These are phyloP conservation scores for Penicillium antarcticum DNA, from an alignment of 495 filamentous ascomycete species.

Conservation along the genomic window DNA sequence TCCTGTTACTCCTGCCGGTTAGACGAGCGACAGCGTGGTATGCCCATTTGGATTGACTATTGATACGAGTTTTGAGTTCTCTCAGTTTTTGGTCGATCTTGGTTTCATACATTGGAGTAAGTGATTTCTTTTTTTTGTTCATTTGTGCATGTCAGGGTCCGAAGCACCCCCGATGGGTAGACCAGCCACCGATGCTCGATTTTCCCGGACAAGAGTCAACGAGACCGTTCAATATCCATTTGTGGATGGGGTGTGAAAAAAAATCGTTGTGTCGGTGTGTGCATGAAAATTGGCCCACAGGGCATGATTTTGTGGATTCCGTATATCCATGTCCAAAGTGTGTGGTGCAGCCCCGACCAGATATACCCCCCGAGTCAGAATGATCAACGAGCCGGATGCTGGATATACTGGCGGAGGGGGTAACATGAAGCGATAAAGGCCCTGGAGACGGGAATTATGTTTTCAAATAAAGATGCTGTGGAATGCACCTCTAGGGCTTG, in stretches of 20 bases:
- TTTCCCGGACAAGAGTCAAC: not conserved
- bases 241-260: not conserved
- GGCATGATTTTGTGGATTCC: not conserved
- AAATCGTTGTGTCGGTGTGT: not conserved
- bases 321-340: not conserved
- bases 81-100: constrained; percentile 22
- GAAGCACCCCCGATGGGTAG: constrained; percentile 4
- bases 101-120: constrained; percentile 32
- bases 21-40: constrained; percentile 43
- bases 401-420: not conserved
- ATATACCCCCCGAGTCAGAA: not conserved
- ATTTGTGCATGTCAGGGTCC: constrained; percentile 9
- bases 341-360: not conserved
- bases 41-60: constrained; percentile 26
- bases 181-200: not conserved
- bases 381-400: not conserved
- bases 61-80: constrained; percentile 20
- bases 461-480: constrained; percentile 5
- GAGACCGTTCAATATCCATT: not conserved
- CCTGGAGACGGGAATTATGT: constrained; percentile 10
- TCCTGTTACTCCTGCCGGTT: constrained; percentile 47
- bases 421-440: not conserved
- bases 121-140: constrained; percentile 19
- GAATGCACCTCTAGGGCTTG: constrained; percentile 12
- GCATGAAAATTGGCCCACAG: not conserved